Percentiles rank a stretch among this genome's conserved stretches.
These are phyloP conservation scores for Linum usitatissimum DNA, from an alignment of 345 rosid species.

Conservation along the genomic window DNA sequence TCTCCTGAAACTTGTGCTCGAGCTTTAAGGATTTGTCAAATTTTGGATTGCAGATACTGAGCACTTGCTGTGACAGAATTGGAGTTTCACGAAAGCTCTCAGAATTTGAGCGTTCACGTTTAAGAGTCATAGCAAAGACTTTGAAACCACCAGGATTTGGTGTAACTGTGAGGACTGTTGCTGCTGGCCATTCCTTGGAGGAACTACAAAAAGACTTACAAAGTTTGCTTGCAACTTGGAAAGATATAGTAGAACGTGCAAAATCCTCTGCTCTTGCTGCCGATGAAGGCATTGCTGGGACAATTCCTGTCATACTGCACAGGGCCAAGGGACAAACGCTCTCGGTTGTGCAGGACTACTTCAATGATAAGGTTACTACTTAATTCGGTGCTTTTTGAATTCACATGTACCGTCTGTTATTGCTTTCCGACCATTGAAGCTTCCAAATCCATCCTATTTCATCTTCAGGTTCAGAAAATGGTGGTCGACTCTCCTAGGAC, in stretches of 20 bases:
- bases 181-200: conserved; percentile 76
- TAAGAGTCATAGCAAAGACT: conserved; percentile 82
- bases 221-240: conserved; percentile 84
- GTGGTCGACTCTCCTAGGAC: conserved; percentile 91
- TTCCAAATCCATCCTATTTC: conserved; percentile 8
- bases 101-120: conserved; percentile 76
- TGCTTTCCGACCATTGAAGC: conserved; percentile 5
- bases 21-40: neutral
- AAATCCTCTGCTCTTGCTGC: conserved; percentile 93
- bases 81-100: conserved; percentile 77
- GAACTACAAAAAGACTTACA: conserved; percentile 84
- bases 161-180: conserved; percentile 85
- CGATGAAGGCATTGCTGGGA: conserved; percentile 90
- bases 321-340: conserved; percentile 97
- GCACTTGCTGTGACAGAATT: conserved; percentile 46
- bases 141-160: conserved; percentile 90
- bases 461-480: conserved; percentile 73
- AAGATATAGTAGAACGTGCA: conserved; percentile 72
- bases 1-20: neutral
- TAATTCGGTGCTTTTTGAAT: neutral
- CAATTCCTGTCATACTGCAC: conserved; percentile 76
- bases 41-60: conserved; percentile 46
- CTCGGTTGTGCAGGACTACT: conserved; percentile 93
- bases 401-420: conserved; percentile 5
- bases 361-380: conserved; percentile 53